Percentiles rank a stretch among this genome's conserved stretches.
phyloP scores from a whole-genome alignment of 768 basidiomycete genomes.

The Astraeus odoratus region DNA sequence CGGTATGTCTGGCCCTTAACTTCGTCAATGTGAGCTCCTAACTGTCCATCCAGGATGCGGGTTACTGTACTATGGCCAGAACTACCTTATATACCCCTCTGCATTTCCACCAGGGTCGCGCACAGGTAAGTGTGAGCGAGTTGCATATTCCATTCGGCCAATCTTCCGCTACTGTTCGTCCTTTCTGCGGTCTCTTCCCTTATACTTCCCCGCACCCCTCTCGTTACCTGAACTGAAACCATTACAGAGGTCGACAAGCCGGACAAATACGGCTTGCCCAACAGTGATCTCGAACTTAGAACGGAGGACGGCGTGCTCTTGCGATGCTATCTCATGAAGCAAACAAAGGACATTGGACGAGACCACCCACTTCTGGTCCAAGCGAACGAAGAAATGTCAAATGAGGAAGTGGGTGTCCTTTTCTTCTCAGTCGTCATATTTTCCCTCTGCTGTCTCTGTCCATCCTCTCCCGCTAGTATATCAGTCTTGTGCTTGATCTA shows the following conservation, averaged over 20 bases:
- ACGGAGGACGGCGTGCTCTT: slow-evolving; percentile 70
- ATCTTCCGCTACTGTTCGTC: too few relatives aligned
- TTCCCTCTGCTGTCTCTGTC: background rate
- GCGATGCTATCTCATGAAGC: slow-evolving; percentile 71
- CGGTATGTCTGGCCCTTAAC: slow-evolving; percentile 27
- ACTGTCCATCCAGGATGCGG: slow-evolving; percentile 46
- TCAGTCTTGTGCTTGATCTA: too few relatives aligned
- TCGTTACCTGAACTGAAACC: background rate
- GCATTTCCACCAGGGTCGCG: slow-evolving; percentile 76
- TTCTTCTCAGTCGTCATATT: background rate
- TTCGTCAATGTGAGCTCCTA: background rate
- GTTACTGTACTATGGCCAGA: slow-evolving; percentile 81
- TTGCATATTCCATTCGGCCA: too few relatives aligned
- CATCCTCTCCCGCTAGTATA: background rate
- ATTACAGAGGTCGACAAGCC: slow-evolving; percentile 64
- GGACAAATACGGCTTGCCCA: slow-evolving; percentile 60
- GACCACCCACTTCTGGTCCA: slow-evolving; percentile 29
- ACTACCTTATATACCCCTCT: slow-evolving; percentile 86
- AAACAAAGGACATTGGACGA: slow-evolving; percentile 42
- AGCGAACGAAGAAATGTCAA: slow-evolving; percentile 33
- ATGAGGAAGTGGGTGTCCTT: slow-evolving; percentile 48
- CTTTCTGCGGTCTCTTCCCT: too few relatives aligned
- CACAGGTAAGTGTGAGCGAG: slow-evolving; percentile 57
- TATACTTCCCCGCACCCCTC: background rate
- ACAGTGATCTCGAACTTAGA: slow-evolving; percentile 64